phyloP scores from a whole-genome alignment of 352 stramenopile genomes.

The Saprolegnia diclina region DNA sequence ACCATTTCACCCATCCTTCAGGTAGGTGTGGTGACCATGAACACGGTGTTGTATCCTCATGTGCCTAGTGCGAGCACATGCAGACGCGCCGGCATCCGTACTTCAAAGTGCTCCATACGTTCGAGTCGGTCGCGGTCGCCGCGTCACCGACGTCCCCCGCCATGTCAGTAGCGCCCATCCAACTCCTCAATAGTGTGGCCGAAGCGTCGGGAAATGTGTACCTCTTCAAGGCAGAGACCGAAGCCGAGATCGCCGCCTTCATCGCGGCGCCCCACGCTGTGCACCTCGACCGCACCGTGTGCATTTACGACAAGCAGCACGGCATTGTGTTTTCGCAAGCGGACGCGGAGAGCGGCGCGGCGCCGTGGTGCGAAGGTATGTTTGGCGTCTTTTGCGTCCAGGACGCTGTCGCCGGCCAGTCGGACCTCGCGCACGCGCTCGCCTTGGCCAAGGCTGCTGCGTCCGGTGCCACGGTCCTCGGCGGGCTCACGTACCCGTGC shows the following conservation, averaged over 20 bases:
- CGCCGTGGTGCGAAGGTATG: constrained; percentile 32
- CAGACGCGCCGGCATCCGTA: neutral
- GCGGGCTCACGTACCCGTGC: constrained; percentile 34
- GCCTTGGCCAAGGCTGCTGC: constrained; percentile 15
- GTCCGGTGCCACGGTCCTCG: constrained; percentile 28
- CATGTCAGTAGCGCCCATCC: constrained; percentile 8
- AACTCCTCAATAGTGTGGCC: constrained; percentile 1
- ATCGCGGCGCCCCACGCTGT: neutral
- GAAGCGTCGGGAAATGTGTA: constrained; percentile 6
- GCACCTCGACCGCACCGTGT: neutral
- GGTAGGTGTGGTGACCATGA: neutral
- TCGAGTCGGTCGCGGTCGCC: constrained; percentile 31
- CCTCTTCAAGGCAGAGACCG: constrained; percentile 14
- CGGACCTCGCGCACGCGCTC: constrained; percentile 31
- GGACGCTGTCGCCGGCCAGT: constrained; percentile 24
- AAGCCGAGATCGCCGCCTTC: constrained; percentile 3
- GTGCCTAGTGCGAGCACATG: constrained; percentile 13
- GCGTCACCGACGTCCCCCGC: constrained; percentile 21
- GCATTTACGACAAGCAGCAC: constrained; percentile 18
- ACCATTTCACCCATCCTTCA: constrained; percentile 43
- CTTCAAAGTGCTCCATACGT: constrained; percentile 33
- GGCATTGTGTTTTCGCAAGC: constrained; percentile 20
- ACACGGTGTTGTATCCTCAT: neutral
- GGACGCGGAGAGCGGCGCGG: neutral
- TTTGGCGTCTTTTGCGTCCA: constrained; percentile 42